These are phyloP conservation scores for Stenocarpella maydis DNA, from an alignment of 2,329 filamentous ascomycete species.

Conservation along the genomic window DNA sequence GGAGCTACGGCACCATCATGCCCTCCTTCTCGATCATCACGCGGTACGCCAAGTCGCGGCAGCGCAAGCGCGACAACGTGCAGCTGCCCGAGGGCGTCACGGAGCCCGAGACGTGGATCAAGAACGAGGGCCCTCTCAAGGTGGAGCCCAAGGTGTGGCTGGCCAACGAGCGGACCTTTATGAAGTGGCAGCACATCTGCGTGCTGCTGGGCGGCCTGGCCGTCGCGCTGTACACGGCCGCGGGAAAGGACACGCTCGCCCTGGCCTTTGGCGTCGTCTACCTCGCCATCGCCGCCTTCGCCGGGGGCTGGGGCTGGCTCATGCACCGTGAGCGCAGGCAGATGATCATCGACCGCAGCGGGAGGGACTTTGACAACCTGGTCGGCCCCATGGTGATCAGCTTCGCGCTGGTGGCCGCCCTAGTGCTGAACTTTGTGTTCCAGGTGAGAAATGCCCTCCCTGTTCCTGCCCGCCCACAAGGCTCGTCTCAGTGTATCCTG, in stretches of 20 bases:
- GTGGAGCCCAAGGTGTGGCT: constrained; percentile 99
- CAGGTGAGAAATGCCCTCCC: constrained; percentile 63
- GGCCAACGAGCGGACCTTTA: constrained; percentile 96
- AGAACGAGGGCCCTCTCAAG: constrained; percentile 89
- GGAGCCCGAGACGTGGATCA: constrained; percentile 88
- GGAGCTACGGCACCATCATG: constrained; percentile 70
- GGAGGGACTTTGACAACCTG: constrained; percentile 91
- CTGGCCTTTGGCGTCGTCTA: constrained; percentile 84
- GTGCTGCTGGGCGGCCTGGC: constrained; percentile 86
- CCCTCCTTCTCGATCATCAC: constrained; percentile 80
- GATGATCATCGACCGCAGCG: constrained; percentile 86
- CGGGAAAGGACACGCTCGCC: constrained; percentile 75
- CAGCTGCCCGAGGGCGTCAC: constrained; percentile 86
- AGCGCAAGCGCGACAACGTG: constrained; percentile 53
- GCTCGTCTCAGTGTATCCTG: neutral
- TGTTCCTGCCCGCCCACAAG: neutral
- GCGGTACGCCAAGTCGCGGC: constrained; percentile 71
- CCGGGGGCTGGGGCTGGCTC: constrained; percentile 85
- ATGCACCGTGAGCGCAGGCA: constrained; percentile 79
- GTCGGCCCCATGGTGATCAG: constrained; percentile 86
- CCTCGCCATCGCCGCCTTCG: constrained; percentile 81
- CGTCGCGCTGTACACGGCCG: constrained; percentile 87
- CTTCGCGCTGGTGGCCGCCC: constrained; percentile 76
- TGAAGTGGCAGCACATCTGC: constrained; percentile 98
- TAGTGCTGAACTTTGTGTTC: constrained; percentile 89